Evolutionary conservation across 106 monocot genomes (phyloP).

Genomic region (Amphibolis antarctica): DNA sequence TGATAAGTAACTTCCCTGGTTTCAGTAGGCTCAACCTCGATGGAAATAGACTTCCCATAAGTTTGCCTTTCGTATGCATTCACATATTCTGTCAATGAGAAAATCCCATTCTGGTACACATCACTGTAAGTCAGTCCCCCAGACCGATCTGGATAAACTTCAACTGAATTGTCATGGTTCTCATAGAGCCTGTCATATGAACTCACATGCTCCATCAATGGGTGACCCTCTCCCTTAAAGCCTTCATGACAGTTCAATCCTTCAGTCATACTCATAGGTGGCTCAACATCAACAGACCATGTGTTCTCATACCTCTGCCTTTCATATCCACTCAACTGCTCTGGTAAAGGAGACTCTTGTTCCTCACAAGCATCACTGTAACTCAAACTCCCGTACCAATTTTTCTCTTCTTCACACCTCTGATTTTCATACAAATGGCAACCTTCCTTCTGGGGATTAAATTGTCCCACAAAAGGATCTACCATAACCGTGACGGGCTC

Average conservation of each 20-base stretch:
- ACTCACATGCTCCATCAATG: neutral
- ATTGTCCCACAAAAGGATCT: neutral
- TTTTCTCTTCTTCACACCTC: neutral
- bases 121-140: neutral
- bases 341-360: neutral
- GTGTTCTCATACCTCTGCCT: slow-evolving; percentile 5
- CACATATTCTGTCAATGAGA: neutral
- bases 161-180: neutral
- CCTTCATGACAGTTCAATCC: neutral
- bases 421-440: neutral
- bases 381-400: neutral
- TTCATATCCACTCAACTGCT: slow-evolving; percentile 10
- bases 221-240: slow-evolving; percentile 4
- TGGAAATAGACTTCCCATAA: neutral
- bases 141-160: neutral
- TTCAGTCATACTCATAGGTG: neutral
- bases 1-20: neutral
- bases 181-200: slow-evolving; percentile 19
- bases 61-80: no score
- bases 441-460: neutral
- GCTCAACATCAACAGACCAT: slow-evolving; percentile 2
- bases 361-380: neutral
- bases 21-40: neutral
- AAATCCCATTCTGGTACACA: neutral
- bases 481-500: slow-evolving; percentile 14